Evolutionary conservation across 352 stramenopile species (phyloP), one percentile per base, ranked within the genome.

Genomic region (Phytophthora macrochlamydospora): DNA sequence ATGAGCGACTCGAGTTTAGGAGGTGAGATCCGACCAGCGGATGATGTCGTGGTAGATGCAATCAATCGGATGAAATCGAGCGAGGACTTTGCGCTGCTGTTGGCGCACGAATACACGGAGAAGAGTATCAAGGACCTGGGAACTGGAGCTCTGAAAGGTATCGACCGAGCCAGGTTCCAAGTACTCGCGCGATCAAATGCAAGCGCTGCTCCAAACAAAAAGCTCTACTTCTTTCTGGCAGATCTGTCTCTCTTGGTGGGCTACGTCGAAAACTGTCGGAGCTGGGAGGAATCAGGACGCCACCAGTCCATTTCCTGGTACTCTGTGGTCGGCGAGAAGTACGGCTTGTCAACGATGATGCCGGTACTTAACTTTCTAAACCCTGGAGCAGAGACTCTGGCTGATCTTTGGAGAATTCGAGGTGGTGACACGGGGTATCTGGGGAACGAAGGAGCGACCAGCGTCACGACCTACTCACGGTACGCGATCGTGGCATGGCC

Each of bases 1-100:
- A 59, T 59, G 53, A 18, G 53, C 18, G 53, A 59, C 12, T 42
- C 51, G 18, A 24, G 18, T 24, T 24, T 40, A 6, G 6, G 35
- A 40, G 35, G 35, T 40, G 35, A 11, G 35, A 40, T 40, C 35
- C 35, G 35, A 40, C 35, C 35, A 40, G 6, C 9, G 35, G 9
- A 40, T 40, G 35, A 40, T 11, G 35, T 11, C 6, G 6, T 40
- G 35, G 35, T 6, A 40, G 35, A 11, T 11, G 35, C 35, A 11
- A 40, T 40, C 35, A 40, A 11, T 11, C 6, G 35, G 6, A 40
- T 40, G 35, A 40, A 40, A 40, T 40, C 6, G 9, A 11, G 35
- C 6, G 35, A 40, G 9, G 35, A 40, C 9, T 40, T 40, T 40
- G 35, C 35, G 6, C 9, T 40, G 35, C 35, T 40, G 35, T 11